Conservation (phyloP, 2,329 filamentous ascomycete genomes). For the Thelonectria blattea region DNA sequence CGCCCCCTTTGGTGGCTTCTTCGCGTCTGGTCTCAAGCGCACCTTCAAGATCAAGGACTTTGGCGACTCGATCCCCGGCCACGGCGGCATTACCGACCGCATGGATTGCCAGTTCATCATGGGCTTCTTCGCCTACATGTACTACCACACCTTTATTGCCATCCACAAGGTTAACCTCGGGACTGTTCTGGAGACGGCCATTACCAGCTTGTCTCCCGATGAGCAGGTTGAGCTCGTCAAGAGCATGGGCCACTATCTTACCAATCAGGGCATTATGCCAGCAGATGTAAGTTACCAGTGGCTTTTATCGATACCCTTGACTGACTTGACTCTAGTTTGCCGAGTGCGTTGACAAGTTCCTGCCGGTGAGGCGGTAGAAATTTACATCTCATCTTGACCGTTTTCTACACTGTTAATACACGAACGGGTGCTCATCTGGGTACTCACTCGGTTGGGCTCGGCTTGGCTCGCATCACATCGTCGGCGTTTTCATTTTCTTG, state of each 20-base stretch:
- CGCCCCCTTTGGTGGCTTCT: conserved; percentile 97
- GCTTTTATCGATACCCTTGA: background rate
- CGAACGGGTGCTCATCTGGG: conserved; percentile 2
- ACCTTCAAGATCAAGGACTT: conserved; percentile 99
- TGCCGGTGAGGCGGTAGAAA: conserved; percentile 32
- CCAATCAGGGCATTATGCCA: conserved; percentile 63
- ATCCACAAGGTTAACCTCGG: conserved; percentile 85
- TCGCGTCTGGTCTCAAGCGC: conserved; percentile 94
- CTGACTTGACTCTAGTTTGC: conserved; percentile 32
- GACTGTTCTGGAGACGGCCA: conserved; percentile 86
- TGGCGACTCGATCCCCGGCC: conserved; percentile 95
- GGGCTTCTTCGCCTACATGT: conserved; percentile 98
- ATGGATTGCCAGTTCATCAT: conserved; percentile 99
- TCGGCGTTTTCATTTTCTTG: conserved; percentile 29
- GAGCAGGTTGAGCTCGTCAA: conserved; percentile 86
- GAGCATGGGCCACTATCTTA: conserved; percentile 67
- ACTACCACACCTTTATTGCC: conserved; percentile 97
- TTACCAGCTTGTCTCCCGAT: conserved; percentile 84
- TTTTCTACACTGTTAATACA: conserved; percentile 26
- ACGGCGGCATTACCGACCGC: conserved; percentile 96
- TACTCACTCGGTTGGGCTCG: conserved; percentile 24
- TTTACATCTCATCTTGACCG: conserved; percentile 6
- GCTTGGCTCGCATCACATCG: background rate
- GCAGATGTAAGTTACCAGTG: conserved; percentile 38
- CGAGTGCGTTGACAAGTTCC: conserved; percentile 36